Percentiles rank a stretch among this genome's conserved stretches.
Evolutionary conservation across 2,329 filamentous ascomycete genomes (phyloP).

Genomic region (Clathrospora elynae): DNA sequence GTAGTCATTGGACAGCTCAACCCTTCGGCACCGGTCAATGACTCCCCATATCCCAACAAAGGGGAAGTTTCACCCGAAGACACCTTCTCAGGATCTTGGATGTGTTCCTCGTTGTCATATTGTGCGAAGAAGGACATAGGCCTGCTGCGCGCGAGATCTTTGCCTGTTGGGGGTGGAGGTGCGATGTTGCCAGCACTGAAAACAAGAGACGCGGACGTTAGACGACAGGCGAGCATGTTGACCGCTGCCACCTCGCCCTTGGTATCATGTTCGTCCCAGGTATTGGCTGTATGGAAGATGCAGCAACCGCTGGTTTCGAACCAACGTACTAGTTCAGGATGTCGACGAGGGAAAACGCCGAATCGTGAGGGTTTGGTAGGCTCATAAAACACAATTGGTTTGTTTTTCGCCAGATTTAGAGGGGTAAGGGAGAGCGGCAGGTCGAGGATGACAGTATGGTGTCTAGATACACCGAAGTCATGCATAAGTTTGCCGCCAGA

Average conservation of each 20-base stretch:
- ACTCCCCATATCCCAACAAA: conserved; percentile 15
- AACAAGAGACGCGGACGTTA: conserved; percentile 68
- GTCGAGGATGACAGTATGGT: conserved; percentile 70
- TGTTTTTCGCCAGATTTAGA: conserved; percentile 62
- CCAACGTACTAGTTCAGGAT: conserved; percentile 65
- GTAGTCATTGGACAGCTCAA: conserved; percentile 15
- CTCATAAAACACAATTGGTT: conserved; percentile 65
- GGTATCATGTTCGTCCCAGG: conserved; percentile 62
- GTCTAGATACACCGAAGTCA: conserved; percentile 70
- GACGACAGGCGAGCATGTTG: conserved; percentile 68
- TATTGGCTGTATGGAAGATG: conserved; percentile 74
- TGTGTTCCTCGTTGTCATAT: conserved; percentile 46
- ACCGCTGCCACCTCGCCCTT: conserved; percentile 53
- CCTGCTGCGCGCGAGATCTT: conserved; percentile 20
- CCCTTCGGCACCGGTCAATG: background rate
- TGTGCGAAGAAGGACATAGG: conserved; percentile 55
- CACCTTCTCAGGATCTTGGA: conserved; percentile 34
- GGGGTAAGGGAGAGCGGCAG: conserved; percentile 70
- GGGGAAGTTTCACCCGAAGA: conserved; percentile 34
- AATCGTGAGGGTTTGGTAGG: conserved; percentile 63
- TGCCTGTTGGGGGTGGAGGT: conserved; percentile 51
- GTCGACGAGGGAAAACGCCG: conserved; percentile 68
- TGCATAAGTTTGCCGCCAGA: conserved; percentile 74
- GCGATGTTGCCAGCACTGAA: conserved; percentile 68
- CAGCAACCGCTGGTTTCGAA: conserved; percentile 70